These are phyloP conservation scores for Picea abies DNA, from an alignment of 83 land plant genomes.

Conservation along the genomic window DNA sequence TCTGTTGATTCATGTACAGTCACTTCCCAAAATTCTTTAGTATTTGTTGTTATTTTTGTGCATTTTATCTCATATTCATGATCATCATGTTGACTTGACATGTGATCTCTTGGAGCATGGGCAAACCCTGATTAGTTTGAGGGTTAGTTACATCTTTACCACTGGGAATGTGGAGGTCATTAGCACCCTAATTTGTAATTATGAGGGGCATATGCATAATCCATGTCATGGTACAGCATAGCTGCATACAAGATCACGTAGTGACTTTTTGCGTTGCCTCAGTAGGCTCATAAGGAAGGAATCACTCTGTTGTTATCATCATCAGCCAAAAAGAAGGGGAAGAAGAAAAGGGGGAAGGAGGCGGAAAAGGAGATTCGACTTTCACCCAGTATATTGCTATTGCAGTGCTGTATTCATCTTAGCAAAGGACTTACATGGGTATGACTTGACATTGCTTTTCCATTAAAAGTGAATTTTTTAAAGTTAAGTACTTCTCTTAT, in stretches of 20 bases:
- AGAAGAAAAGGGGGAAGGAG: slow-evolving; percentile 88
- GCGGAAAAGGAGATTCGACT: slow-evolving; percentile 43
- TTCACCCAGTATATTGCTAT: slow-evolving; percentile 51
- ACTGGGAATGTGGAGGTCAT: not conserved
- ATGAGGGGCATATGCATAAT: slow-evolving; percentile 6
- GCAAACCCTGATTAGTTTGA: not conserved
- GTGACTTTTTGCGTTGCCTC: slow-evolving; percentile 44
- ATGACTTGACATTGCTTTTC: slow-evolving; percentile 7
- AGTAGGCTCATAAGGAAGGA: slow-evolving; percentile 65
- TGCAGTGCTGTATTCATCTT: slow-evolving; percentile 77
- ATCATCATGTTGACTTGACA: not conserved
- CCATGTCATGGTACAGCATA: slow-evolving; percentile 15
- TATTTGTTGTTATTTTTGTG: not conserved
- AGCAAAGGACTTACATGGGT: slow-evolving; percentile 92
- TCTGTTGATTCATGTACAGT: slow-evolving; percentile 40
- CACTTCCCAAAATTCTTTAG: not conserved
- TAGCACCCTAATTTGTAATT: not conserved
- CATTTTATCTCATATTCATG: too few relatives aligned
- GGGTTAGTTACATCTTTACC: not conserved
- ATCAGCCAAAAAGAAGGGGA: slow-evolving; percentile 85
- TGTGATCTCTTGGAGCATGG: not conserved
- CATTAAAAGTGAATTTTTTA: not conserved
- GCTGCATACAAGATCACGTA: slow-evolving; percentile 25
- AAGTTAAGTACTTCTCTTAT: too few relatives aligned
- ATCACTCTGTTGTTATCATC: slow-evolving; percentile 68